Evolutionary conservation across 2,329 filamentous ascomycete genomes (phyloP).

Genomic region (Cercospora janseana): DNA sequence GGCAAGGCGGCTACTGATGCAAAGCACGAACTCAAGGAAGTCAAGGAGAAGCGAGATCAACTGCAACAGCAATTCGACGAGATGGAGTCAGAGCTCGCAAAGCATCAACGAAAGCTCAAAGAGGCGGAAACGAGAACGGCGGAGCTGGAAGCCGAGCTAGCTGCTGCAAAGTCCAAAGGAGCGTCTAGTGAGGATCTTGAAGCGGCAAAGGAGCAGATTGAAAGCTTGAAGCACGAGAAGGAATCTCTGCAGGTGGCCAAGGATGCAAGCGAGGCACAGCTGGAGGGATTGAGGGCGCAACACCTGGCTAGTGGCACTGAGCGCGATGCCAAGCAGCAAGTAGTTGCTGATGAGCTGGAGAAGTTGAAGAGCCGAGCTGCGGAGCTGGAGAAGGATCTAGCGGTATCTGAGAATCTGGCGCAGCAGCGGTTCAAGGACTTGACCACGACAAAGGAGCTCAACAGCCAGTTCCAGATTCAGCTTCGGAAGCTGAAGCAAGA

Average conservation of each 20-base stretch:
- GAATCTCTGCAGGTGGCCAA: slow-evolving; percentile 63
- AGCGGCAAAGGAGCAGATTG: slow-evolving; percentile 30
- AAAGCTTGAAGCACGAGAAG: slow-evolving; percentile 55
- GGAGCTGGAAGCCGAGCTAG: slow-evolving; percentile 63
- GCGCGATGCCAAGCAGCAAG: slow-evolving; percentile 53
- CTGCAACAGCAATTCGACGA: slow-evolving; percentile 32
- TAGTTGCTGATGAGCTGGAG: slow-evolving; percentile 64
- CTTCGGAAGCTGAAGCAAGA: slow-evolving; percentile 76
- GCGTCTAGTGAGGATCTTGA: slow-evolving; percentile 61
- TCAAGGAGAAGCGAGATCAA: slow-evolving; percentile 28
- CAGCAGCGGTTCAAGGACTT: slow-evolving; percentile 86
- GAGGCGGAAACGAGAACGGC: slow-evolving; percentile 27
- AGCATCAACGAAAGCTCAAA: slow-evolving; percentile 26
- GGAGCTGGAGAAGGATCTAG: slow-evolving; percentile 75
- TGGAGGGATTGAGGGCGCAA: slow-evolving; percentile 55
- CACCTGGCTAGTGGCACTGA: slow-evolving; percentile 48
- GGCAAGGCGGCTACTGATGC: slow-evolving; percentile 34
- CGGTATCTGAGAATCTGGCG: slow-evolving; percentile 80
- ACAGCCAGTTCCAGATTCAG: slow-evolving; percentile 85
- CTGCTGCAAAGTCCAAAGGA: slow-evolving; percentile 41
- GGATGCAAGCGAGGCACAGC: slow-evolving; percentile 67
- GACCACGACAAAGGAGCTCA: slow-evolving; percentile 71
- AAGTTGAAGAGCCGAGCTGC: slow-evolving; percentile 68
- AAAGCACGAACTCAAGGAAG: slow-evolving; percentile 33
- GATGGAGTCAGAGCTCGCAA: slow-evolving; percentile 26